Base-by-base conservation (phyloP, 208 protist species). In the Trypanosoma boissoni region DNA sequence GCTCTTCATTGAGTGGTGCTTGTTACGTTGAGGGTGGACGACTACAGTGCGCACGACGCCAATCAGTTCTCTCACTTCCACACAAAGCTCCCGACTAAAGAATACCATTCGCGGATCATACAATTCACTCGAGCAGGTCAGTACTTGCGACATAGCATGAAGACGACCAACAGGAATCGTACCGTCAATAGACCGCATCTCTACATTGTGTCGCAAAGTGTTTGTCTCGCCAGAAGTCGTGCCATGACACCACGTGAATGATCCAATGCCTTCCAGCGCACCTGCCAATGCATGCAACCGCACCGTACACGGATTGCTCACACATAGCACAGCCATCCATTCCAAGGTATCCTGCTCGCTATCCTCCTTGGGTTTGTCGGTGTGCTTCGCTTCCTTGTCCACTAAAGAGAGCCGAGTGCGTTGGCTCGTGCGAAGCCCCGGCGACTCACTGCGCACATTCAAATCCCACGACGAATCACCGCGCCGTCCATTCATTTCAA, bases 111-210 rank as follows among this genome's bases (percentile, higher is more conserved):
- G 23, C 2, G 52, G 42, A 59, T 67, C 31, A 42, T 45, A 59
- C 50, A 67, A 34, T 29, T 26, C 43, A 58, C 43, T 32, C 2
- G 61, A 67, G 20, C 32, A 42, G 4, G 50, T 3, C 3, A 67
- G 52, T 39, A 39, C 42, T 18, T 2, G 20, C 12, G 10, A 23
- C 9, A 58, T 53, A 43, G 32, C 28, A 53, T 34, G 23, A 3
- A 67, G 23, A 20, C 42, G 41, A 9, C 61, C 61, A 27, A 67
- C 42, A 67, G 52, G 42, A 37, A 63, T 39, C 34, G 34, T 12
- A 39, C 34, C 34, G 12, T 39, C 34, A 6, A 39, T n/a, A n/a
- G n/a, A n/a, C n/a, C n/a, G n/a, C n/a, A n/a, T n/a, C n/a, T n/a
- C n/a, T n/a, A n/a, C n/a, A n/a, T n/a, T n/a, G 34, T 39, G 34